Evolutionary conservation across 1,284 basidiomycete species (phyloP).

Genomic region (Tylopilus sp.): DNA sequence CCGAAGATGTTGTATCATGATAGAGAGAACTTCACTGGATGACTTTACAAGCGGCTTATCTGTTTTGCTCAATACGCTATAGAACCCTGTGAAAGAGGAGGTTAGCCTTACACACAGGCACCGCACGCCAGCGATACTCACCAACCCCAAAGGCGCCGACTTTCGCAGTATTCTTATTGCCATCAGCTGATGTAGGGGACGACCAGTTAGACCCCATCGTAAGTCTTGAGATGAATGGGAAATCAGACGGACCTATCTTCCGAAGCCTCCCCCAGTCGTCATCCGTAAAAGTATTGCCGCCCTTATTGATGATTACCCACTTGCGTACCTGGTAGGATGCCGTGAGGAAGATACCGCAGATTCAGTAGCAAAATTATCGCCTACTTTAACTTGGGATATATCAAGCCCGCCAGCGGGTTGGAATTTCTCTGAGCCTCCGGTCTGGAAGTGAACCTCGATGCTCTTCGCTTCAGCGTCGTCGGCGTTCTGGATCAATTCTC

Average conservation of each 20-base stretch:
- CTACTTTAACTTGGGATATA: slow-evolving; percentile 7
- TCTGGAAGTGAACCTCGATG: slow-evolving; percentile 86
- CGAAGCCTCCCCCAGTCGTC: slow-evolving; percentile 91
- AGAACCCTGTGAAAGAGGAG: slow-evolving; percentile 65
- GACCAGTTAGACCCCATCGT: slow-evolving; percentile 8
- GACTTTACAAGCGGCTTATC: slow-evolving; percentile 94
- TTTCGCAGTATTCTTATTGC: slow-evolving; percentile 86
- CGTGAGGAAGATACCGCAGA: neutral
- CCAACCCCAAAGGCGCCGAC: slow-evolving; percentile 90
- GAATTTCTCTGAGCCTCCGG: slow-evolving; percentile 56
- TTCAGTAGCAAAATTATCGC: neutral
- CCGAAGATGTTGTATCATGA: neutral
- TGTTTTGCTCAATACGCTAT: slow-evolving; percentile 84
- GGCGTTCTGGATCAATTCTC: slow-evolving; percentile 94
- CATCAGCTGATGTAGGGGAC: slow-evolving; percentile 64
- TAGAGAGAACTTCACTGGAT: slow-evolving; percentile 59
- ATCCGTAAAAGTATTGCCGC: slow-evolving; percentile 76
- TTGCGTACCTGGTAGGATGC: slow-evolving; percentile 49
- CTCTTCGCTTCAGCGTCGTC: slow-evolving; percentile 89
- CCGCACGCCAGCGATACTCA: slow-evolving; percentile 42
- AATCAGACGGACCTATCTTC: slow-evolving; percentile 70
- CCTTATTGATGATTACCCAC: slow-evolving; percentile 82
- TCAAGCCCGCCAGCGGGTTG: slow-evolving; percentile 4
- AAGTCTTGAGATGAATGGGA: neutral
- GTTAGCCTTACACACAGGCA: neutral